phyloP scores from a whole-genome alignment of 2,329 filamentous ascomycete species.

The Aspergillus glaucus region DNA sequence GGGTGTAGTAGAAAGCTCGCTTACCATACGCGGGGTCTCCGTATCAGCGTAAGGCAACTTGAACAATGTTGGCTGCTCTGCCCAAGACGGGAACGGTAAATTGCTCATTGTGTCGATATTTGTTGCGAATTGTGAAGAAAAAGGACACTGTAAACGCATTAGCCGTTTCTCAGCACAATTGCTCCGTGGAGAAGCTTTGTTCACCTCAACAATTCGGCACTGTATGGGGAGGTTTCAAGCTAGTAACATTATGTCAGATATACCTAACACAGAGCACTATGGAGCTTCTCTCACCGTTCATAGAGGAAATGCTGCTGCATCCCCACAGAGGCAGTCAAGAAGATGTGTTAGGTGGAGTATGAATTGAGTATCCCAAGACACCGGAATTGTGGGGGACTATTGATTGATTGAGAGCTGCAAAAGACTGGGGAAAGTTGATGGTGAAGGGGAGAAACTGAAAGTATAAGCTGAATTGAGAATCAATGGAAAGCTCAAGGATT shows the following conservation, averaged over 20 bases:
- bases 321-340: not conserved
- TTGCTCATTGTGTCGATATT: slow-evolving; percentile 20
- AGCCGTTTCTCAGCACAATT: not conserved
- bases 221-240: not conserved
- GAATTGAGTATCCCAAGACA: not conserved
- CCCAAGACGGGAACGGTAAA: slow-evolving; percentile 23
- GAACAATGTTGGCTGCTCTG: slow-evolving; percentile 25
- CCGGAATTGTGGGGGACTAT: not conserved
- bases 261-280: slow-evolving; percentile 2
- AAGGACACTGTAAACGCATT: not conserved
- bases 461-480: not conserved
- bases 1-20: slow-evolving; percentile 1
- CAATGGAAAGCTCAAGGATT: not conserved
- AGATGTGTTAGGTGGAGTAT: not conserved
- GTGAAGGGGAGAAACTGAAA: not conserved
- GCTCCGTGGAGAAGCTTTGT: too few relatives aligned
- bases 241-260: slow-evolving; percentile 7
- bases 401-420: not conserved
- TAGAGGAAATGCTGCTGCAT: not conserved
- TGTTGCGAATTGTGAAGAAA: slow-evolving; percentile 1
- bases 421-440: too few relatives aligned
- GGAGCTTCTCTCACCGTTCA: not conserved
- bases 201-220: not conserved
- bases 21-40: slow-evolving; percentile 24
- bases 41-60: slow-evolving; percentile 26